These are phyloP conservation scores for Phytophthora melonis DNA, from an alignment of 352 stramenopile genomes.

Conservation along the genomic window DNA sequence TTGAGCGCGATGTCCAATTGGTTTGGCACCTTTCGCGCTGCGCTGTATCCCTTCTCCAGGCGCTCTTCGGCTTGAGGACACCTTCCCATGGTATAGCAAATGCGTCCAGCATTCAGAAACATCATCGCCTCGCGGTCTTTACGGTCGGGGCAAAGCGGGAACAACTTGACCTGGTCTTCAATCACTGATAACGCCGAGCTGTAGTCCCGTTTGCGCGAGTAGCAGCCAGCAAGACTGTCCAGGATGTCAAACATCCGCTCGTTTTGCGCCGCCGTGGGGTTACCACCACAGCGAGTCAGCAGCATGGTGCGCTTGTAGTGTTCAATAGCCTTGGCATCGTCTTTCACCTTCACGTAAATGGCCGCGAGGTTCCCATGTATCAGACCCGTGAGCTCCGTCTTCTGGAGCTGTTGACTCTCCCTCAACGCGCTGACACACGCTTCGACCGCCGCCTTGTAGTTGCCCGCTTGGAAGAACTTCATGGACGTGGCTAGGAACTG, in stretches of 20 bases:
- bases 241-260: slow-evolving; percentile 72
- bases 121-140: slow-evolving; percentile 55
- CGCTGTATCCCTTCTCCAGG: slow-evolving; percentile 50
- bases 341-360: slow-evolving; percentile 60
- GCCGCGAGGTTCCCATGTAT: slow-evolving; percentile 76
- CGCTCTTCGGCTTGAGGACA: slow-evolving; percentile 55
- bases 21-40: slow-evolving; percentile 24
- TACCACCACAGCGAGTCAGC: slow-evolving; percentile 41
- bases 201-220: slow-evolving; percentile 66
- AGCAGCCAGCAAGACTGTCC: slow-evolving; percentile 59
- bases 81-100: slow-evolving; percentile 65
- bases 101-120: slow-evolving; percentile 66
- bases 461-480: slow-evolving; percentile 67
- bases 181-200: slow-evolving; percentile 62
- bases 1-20: slow-evolving; percentile 56
- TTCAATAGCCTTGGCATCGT: slow-evolving; percentile 67
- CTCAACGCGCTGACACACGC: slow-evolving; percentile 55
- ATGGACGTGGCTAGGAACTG: slow-evolving; percentile 60
- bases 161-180: slow-evolving; percentile 58
- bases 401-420: slow-evolving; percentile 61
- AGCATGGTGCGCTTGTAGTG: slow-evolving; percentile 70
- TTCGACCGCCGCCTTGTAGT: slow-evolving; percentile 62
- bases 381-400: slow-evolving; percentile 69
- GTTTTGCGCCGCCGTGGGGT: slow-evolving; percentile 40
- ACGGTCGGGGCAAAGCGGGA: slow-evolving; percentile 51